Conservation (phyloP, 164 flowering plant genomes). For the Dillenia turbinata region DNA sequence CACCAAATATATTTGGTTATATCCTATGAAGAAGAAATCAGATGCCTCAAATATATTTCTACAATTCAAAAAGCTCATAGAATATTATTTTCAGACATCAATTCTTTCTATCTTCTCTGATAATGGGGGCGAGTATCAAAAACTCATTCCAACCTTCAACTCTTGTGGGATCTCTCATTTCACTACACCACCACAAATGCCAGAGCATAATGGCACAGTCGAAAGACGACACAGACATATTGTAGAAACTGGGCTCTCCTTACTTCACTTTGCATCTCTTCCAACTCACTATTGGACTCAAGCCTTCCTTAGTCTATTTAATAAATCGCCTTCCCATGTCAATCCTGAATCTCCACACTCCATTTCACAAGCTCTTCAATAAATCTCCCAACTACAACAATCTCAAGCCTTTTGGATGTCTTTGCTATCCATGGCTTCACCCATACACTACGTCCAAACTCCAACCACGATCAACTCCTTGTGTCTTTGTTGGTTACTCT, state of each 20-base stretch:
- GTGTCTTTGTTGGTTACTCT: slow-evolving; percentile 5
- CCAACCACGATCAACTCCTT: neutral
- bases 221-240: slow-evolving; percentile 21
- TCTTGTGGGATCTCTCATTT: slow-evolving; percentile 12
- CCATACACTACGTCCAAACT: slow-evolving; percentile 1
- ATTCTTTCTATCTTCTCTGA: neutral
- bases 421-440: neutral
- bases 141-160: neutral
- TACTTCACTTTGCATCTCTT: neutral
- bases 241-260: slow-evolving; percentile 20
- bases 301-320: slow-evolving; percentile 10
- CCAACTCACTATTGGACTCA: slow-evolving; percentile 7
- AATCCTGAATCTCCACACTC: neutral
- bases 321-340: slow-evolving; percentile 18
- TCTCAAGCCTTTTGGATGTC: slow-evolving; percentile 5
- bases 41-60: too few relatives aligned
- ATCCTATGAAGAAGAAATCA: too few relatives aligned
- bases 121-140: slow-evolving; percentile 13
- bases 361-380: neutral
- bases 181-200: slow-evolving; percentile 17
- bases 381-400: slow-evolving; percentile 7
- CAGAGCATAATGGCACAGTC: slow-evolving; percentile 17
- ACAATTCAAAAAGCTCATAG: too few relatives aligned
- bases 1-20: too few relatives aligned
- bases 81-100: too few relatives aligned